A percentile compares a stretch with the other conserved stretches of the same genome.
Conservation (phyloP, 345 rosid species). For the Raphanus sativus region DNA sequence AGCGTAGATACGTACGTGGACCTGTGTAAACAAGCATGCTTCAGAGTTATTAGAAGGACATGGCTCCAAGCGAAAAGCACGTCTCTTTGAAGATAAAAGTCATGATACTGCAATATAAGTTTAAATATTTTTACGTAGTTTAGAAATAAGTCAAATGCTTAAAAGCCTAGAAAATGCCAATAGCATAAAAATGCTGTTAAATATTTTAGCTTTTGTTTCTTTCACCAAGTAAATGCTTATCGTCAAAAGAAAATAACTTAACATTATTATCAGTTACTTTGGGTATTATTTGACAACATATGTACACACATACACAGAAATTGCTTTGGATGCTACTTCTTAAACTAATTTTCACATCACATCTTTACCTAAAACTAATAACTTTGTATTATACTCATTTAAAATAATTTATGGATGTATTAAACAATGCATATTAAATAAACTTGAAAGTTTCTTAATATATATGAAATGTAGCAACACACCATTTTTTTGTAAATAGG, state of each 20-base stretch:
- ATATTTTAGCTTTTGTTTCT: background rate
- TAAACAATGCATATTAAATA: background rate
- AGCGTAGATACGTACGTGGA: conserved; percentile 12
- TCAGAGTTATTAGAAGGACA: conserved; percentile 1
- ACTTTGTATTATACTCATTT: background rate
- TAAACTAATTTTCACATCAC: background rate
- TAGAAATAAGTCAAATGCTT: background rate
- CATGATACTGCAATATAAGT: background rate
- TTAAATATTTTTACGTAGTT: background rate
- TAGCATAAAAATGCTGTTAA: background rate
- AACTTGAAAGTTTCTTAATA: background rate
- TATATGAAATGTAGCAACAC: background rate
- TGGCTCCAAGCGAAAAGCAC: conserved; percentile 22
- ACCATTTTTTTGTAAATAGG: background rate
- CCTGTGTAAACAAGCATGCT: conserved; percentile 18
- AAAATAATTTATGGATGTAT: background rate
- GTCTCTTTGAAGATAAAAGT: conserved; percentile 19
- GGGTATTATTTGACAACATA: background rate
- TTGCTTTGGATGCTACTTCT: background rate
- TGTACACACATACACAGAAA: background rate
- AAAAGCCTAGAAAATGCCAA: conserved; percentile 8
- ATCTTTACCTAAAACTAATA: background rate
- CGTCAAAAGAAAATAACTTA: background rate
- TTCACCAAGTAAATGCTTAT: background rate
- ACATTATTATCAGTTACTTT: background rate